Evolutionary conservation across 1,139 yeast species (phyloP).

Genomic region (Geotrichum candidum): DNA sequence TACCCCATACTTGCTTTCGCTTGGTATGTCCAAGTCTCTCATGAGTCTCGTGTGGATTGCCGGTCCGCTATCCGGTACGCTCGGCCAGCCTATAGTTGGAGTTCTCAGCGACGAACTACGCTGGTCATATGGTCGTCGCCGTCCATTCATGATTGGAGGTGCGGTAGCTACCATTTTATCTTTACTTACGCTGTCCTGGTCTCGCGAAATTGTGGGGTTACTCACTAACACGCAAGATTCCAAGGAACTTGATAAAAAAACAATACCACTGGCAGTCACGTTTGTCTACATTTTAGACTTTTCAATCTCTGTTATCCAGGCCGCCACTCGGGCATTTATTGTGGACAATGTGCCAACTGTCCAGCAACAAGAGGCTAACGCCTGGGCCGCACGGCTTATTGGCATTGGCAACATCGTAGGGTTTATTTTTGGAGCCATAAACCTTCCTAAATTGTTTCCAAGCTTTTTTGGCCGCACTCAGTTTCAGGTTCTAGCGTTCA

Average conservation of each 20-base stretch:
- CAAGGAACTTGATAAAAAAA: conserved; percentile 32
- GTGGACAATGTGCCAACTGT: conserved; percentile 45
- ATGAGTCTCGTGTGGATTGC: conserved; percentile 57
- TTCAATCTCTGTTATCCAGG: conserved; percentile 45
- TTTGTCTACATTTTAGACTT: conserved; percentile 45
- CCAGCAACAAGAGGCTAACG: conserved; percentile 50
- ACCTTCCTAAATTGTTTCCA: conserved; percentile 33
- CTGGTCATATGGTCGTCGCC: conserved; percentile 44
- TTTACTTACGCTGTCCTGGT: conserved; percentile 39
- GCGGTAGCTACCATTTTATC: conserved; percentile 40
- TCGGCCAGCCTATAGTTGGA: conserved; percentile 58
- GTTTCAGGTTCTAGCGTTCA: conserved; percentile 39
- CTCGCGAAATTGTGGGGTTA: conserved; percentile 33
- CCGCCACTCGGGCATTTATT: conserved; percentile 44
- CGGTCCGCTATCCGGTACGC: conserved; percentile 54
- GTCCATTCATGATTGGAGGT: conserved; percentile 50
- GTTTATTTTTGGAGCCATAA: conserved; percentile 38
- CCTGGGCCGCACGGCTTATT: conserved; percentile 59
- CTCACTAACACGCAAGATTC: conserved; percentile 25
- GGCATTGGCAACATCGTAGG: conserved; percentile 46
- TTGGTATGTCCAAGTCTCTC: conserved; percentile 49
- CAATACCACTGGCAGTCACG: conserved; percentile 38
- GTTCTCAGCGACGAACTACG: conserved; percentile 47
- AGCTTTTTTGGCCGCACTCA: conserved; percentile 39
- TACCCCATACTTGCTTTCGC: conserved; percentile 41